Percentiles rank a stretch among this genome's conserved stretches.
Evolutionary conservation across 768 basidiomycete genomes (phyloP).

Genomic region (Lactarius hatsudake): DNA sequence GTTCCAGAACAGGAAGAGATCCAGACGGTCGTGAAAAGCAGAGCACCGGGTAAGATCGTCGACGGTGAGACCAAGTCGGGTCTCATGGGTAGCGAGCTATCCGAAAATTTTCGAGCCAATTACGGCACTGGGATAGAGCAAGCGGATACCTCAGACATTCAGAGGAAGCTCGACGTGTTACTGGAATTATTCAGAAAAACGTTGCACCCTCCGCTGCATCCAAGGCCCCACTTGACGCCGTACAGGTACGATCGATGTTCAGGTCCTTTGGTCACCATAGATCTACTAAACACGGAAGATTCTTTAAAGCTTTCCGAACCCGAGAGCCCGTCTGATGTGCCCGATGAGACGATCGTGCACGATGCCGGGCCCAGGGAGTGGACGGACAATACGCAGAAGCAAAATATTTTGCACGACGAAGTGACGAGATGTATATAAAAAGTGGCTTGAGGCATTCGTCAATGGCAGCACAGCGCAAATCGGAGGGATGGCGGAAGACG

Average conservation of each 20-base stretch:
- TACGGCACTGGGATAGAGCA: constrained; percentile 10
- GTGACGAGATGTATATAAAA: constrained; percentile 31
- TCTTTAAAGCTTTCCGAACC: neutral
- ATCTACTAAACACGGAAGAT: neutral
- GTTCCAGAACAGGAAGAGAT: constrained; percentile 34
- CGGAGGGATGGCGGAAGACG: constrained; percentile 53
- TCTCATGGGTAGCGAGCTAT: constrained; percentile 24
- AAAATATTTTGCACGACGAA: constrained; percentile 48
- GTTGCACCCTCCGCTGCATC: neutral
- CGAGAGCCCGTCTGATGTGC: neutral
- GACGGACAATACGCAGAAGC: constrained; percentile 33
- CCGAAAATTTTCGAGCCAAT: constrained; percentile 25
- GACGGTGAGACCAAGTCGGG: constrained; percentile 17
- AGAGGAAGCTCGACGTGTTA: constrained; percentile 40
- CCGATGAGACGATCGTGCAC: neutral
- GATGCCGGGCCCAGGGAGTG: neutral
- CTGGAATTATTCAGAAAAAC: constrained; percentile 22
- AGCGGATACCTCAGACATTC: constrained; percentile 34
- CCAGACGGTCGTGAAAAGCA: constrained; percentile 38
- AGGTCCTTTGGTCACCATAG: neutral
- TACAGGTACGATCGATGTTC: constrained; percentile 1
- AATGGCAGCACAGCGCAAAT: constrained; percentile 73
- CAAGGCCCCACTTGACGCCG: neutral
- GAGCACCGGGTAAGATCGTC: constrained; percentile 38
- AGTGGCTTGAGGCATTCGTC: constrained; percentile 87